Evolutionary conservation across 495 filamentous ascomycete species (phyloP).

Genomic region (Hypoxylon cercidicola): DNA sequence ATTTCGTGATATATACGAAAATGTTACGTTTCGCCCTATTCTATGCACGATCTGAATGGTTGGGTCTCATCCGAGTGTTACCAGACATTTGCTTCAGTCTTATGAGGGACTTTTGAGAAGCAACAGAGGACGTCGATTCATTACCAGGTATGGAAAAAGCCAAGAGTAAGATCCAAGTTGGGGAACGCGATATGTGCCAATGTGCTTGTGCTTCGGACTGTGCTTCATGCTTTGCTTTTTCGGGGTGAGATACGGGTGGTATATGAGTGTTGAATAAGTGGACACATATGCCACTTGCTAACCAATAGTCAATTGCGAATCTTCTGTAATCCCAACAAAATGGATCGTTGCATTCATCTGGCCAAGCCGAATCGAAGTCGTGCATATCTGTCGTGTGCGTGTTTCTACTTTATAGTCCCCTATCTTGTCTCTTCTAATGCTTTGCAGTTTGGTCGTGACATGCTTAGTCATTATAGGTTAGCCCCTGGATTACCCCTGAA

Average conservation of each 20-base stretch:
- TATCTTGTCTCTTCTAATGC: not conserved
- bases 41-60: conserved; percentile 28
- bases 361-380: not conserved
- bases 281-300: not conserved
- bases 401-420: not conserved
- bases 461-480: conserved; percentile 19
- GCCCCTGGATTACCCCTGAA: conserved; percentile 12
- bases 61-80: conserved; percentile 29
- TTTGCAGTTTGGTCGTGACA: not conserved
- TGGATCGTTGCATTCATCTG: not conserved
- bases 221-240: not conserved
- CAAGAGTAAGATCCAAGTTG: conserved; percentile 21
- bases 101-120: conserved; percentile 16
- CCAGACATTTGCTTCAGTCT: conserved; percentile 14
- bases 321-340: not conserved
- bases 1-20: conserved; percentile 12
- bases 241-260: not conserved
- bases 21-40: conserved; percentile 1
- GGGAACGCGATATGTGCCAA: too few relatives aligned
- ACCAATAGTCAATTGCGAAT: not conserved
- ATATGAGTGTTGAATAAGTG: not conserved
- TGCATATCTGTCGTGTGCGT: too few relatives aligned
- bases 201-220: not conserved
- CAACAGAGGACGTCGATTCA: conserved; percentile 19
- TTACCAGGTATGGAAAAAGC: conserved; percentile 10